phyloP scores from a whole-genome alignment of 2,329 filamentous ascomycete species.

The Colletotrichum sp. region DNA sequence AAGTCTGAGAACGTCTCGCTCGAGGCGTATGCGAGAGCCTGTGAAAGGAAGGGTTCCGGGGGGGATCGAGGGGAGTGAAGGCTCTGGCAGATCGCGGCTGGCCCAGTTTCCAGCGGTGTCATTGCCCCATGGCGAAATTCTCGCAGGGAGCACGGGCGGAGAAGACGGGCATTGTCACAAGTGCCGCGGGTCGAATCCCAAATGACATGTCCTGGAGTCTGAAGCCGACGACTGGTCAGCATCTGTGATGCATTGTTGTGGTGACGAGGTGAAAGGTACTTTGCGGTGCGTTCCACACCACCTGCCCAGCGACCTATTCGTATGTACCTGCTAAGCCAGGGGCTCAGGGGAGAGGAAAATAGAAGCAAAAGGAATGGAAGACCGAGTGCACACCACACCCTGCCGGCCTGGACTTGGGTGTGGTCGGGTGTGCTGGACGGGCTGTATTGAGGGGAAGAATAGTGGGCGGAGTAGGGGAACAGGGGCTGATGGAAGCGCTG shows the following conservation, averaged over 20 bases:
- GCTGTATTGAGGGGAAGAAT: background rate
- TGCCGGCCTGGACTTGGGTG: background rate
- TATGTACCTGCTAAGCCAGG: background rate
- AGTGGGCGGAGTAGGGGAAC: background rate
- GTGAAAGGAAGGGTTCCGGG: background rate
- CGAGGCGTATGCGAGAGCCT: background rate
- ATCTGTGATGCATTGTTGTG: background rate
- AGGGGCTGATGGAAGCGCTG: slow-evolving; percentile 9
- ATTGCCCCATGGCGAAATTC: background rate
- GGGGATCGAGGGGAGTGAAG: background rate
- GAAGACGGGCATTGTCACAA: background rate
- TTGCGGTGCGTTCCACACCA: background rate
- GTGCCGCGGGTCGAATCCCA: background rate
- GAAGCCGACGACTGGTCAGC: background rate
- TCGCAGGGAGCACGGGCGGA: background rate
- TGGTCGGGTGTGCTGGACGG: background rate
- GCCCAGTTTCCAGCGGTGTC: slow-evolving; percentile 1
- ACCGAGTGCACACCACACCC: background rate
- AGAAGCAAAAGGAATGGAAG: background rate
- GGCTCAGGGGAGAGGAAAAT: background rate
- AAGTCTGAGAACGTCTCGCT: background rate
- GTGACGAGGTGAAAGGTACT: background rate
- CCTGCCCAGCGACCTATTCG: background rate
- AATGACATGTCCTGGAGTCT: background rate
- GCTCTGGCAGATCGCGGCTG: background rate